These are phyloP conservation scores for Sporothrix pseudoabietina DNA, from an alignment of 2,329 filamentous ascomycete genomes.

Conservation along the genomic window DNA sequence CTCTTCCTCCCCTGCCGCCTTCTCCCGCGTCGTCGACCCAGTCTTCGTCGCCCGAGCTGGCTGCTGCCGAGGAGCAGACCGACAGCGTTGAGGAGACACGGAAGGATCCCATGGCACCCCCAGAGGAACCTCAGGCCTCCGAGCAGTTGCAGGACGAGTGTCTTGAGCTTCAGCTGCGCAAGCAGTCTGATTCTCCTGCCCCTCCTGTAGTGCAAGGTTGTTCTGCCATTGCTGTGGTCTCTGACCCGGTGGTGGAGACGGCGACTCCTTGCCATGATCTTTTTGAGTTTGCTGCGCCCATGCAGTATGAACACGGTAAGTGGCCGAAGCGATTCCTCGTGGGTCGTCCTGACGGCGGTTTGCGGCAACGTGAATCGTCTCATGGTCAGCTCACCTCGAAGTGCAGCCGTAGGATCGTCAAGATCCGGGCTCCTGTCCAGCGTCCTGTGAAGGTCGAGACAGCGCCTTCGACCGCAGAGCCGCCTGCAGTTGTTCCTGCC, in stretches of 20 bases:
- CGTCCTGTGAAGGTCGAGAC: slow-evolving; percentile 12
- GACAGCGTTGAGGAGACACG: neutral
- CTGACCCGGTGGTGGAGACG: neutral
- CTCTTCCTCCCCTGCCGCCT: neutral
- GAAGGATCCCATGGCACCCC: neutral
- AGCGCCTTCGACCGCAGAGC: neutral
- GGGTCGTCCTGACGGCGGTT: neutral
- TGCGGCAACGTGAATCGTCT: neutral
- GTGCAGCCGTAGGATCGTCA: slow-evolving; percentile 1
- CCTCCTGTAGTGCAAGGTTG: neutral
- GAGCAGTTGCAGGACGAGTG: slow-evolving; percentile 6
- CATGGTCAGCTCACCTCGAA: neutral
- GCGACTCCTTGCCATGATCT: neutral
- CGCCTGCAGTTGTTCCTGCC: neutral
- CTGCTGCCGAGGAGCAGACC: neutral
- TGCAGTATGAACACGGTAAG: neutral
- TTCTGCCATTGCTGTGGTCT: neutral
- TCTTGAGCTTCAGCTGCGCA: neutral
- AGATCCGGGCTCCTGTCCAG: slow-evolving; percentile 3
- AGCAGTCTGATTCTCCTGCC: neutral
- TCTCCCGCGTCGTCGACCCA: neutral
- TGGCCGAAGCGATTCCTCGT: slow-evolving; percentile 15
- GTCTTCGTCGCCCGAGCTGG: neutral
- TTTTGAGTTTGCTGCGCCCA: neutral
- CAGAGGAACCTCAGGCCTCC: neutral